Evolutionary conservation across 495 filamentous ascomycete genomes (phyloP), one percentile per base, ranked within the genome.

Genomic region (Parmelia sp.): DNA sequence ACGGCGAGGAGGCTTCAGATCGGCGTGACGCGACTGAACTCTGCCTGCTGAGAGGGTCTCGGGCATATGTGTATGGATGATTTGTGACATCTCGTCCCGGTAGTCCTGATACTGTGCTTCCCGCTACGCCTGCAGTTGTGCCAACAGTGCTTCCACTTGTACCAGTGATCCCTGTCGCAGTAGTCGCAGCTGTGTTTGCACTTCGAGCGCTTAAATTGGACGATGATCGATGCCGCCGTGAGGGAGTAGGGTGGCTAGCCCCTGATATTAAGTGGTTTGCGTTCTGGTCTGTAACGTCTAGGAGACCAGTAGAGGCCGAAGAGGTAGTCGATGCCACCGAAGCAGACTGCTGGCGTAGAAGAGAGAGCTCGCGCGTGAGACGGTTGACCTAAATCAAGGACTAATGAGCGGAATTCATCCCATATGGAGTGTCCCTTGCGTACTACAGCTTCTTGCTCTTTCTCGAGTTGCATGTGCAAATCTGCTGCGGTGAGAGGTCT

Each of bases 361-460:
- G 73, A 17, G 85, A 83, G 57, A 97, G 86, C 70, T 97, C 92
- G 62, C 92, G 86, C 3, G 90, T 93, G 60, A 97, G 83, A 56
- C 91, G 90, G 76, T 97, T 97, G 55, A 96, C 49, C 49, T 53
- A 19, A 31, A n/a, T n/a, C 4, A 29, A 9, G 9, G 12, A 31
- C 90, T 91, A 8, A 63, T 58, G 37, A 12, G 27, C 39, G 60
- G 21, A 37, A 29, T 60, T 25, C 63, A 40, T 25, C 45, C 45
- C 10, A 9, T 42, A n/a, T 47, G 19, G 77, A 84, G 62, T 82
- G 93, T 31, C 27, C 19, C 27, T 5, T 7, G 25, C 49, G 29
- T 53, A 53, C 92, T 70, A 96, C 86, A n/a, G 90, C 88, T 73
- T 97, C 92, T 71, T 97, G 92, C 70, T 96, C 92, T 71, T 92